A percentile compares a stretch with the other conserved stretches of the same genome.
phyloP scores from a whole-genome alignment of 306 rosid species.

The Sphenostylis stenocarpa region DNA sequence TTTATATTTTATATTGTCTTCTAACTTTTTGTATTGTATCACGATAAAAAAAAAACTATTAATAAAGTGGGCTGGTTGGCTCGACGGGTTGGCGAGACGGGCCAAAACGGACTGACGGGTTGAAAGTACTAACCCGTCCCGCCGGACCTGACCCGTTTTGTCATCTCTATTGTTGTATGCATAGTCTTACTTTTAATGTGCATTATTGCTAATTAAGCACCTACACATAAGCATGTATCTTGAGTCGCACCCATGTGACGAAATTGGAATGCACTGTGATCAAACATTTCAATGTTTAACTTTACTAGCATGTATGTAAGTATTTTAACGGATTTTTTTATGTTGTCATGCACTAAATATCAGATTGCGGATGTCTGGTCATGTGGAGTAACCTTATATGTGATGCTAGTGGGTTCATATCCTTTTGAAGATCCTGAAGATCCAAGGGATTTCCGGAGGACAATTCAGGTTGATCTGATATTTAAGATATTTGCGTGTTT shows the following conservation, averaged over 20 bases:
- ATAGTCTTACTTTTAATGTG: not conserved
- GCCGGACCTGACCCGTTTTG: too few relatives aligned
- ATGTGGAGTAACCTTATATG: constrained; percentile 91
- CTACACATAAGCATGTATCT: not conserved
- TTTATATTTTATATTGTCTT: too few relatives aligned
- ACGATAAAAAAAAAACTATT: too few relatives aligned
- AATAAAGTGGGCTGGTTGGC: too few relatives aligned
- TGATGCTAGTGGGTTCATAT: constrained; percentile 86
- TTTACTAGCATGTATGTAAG: not conserved
- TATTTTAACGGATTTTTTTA: not conserved
- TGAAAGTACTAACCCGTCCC: too few relatives aligned
- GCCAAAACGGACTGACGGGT: too few relatives aligned
- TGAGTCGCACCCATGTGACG: not conserved
- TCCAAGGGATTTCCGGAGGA: constrained; percentile 58
- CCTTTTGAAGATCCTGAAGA: constrained; percentile 81
- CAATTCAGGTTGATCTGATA: constrained; percentile 62
- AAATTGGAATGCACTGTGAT: not conserved
- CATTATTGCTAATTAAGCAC: not conserved
- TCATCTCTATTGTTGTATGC: too few relatives aligned
- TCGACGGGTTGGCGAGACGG: too few relatives aligned
- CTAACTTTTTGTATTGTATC: too few relatives aligned
- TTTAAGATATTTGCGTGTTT: not conserved
- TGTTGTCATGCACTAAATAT: not conserved
- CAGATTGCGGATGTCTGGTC: constrained; percentile 99
- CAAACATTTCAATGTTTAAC: not conserved